phyloP scores from a whole-genome alignment of 2,329 filamentous ascomycete genomes.

The Colletotrichum sp. region DNA sequence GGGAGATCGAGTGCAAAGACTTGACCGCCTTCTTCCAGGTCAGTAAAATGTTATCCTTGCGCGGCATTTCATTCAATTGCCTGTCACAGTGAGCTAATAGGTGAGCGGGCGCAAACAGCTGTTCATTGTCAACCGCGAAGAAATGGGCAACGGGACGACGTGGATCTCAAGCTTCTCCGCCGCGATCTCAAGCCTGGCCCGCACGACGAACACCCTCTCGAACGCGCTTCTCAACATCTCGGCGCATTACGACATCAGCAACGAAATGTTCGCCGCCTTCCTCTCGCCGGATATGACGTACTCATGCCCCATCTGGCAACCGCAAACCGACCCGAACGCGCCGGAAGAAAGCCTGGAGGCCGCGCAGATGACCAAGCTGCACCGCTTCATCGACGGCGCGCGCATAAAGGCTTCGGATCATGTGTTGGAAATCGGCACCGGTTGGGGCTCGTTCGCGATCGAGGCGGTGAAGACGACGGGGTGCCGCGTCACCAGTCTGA shows the following conservation, averaged over 20 bases:
- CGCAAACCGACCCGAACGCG: conserved; percentile 41
- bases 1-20: conserved; percentile 70
- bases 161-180: conserved; percentile 63
- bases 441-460: conserved; percentile 78
- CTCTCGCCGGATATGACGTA: conserved; percentile 80
- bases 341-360: conserved; percentile 63
- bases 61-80: neutral
- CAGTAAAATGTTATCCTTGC: conserved; percentile 11
- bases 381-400: conserved; percentile 69
- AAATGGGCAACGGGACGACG: conserved; percentile 69
- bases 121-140: conserved; percentile 72
- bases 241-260: conserved; percentile 78
- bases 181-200: conserved; percentile 62
- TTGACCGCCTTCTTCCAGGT: conserved; percentile 73
- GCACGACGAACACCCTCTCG: conserved; percentile 61
- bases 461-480: conserved; percentile 69
- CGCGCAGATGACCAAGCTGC: conserved; percentile 72
- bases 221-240: conserved; percentile 70
- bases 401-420: conserved; percentile 69
- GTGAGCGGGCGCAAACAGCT: conserved; percentile 47
- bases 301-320: conserved; percentile 72
- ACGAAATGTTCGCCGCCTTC: conserved; percentile 78
- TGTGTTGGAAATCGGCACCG: conserved; percentile 77
- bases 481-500: conserved; percentile 72
- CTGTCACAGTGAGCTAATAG: conserved; percentile 20